Conservation (phyloP, 176 grass and related monocot species). For the Oryza australiensis region DNA sequence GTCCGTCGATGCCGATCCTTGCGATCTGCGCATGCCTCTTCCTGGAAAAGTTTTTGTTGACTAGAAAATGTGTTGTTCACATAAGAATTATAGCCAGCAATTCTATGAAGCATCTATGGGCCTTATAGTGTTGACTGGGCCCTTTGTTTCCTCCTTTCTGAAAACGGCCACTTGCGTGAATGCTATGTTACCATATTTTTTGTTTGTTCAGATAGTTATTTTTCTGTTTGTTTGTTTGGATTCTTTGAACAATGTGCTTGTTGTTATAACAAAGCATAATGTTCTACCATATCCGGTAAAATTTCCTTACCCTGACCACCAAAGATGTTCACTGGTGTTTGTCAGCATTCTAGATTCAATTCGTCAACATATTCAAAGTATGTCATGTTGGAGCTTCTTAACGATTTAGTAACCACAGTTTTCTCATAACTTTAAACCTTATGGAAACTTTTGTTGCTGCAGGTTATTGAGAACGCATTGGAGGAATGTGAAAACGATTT, state of each 20-base stretch:
- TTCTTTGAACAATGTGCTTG: neutral
- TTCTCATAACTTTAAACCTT: conserved; percentile 7
- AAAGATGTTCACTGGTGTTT: neutral
- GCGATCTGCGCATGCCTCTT: neutral
- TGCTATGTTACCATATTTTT: neutral
- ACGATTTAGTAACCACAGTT: neutral
- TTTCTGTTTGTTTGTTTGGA: neutral
- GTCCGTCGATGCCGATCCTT: neutral
- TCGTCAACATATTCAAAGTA: neutral
- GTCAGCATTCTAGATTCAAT: neutral
- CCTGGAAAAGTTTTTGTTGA: neutral
- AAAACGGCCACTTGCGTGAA: neutral
- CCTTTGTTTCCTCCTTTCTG: neutral
- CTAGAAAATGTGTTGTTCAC: neutral
- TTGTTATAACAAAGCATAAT: conserved; percentile 7
- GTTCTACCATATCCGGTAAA: neutral
- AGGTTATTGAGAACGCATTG: conserved; percentile 55
- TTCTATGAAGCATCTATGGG: neutral
- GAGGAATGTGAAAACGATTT: conserved; percentile 58
- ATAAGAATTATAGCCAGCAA: neutral
- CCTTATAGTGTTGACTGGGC: neutral
- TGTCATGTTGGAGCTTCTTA: neutral
- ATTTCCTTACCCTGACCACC: neutral
- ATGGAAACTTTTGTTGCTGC: conserved; percentile 31
- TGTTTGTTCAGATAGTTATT: neutral